Percentiles rank a stretch among this genome's conserved stretches.
Conservation (phyloP, 129 eudicot genomes). For the Kitagawia praeruptora region DNA sequence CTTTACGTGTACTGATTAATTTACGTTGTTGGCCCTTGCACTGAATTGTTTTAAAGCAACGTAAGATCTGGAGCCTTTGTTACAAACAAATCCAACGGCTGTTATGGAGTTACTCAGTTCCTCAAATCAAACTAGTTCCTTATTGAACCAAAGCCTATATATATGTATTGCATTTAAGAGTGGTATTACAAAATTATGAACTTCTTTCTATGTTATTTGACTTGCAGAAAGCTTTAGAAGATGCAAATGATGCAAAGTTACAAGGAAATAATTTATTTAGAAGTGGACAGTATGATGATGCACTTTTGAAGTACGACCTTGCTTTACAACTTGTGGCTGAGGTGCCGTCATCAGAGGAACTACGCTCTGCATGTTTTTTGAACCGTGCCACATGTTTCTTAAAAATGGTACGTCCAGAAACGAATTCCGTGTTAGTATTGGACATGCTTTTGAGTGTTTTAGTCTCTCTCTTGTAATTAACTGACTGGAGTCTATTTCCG, state of each 20-base stretch:
- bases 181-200: not conserved
- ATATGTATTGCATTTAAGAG: not conserved
- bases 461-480: not conserved
- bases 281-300: constrained; percentile 71
- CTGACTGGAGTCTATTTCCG: not conserved
- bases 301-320: constrained; percentile 60
- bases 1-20: no score
- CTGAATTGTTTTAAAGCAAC: no score
- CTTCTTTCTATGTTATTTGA: constrained; percentile 8
- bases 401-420: constrained; percentile 46
- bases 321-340: constrained; percentile 75
- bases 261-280: constrained; percentile 80
- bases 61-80: no score
- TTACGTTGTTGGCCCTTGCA: no score
- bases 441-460: not conserved
- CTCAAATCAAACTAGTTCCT: no score
- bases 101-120: no score
- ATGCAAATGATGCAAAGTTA: constrained; percentile 65
- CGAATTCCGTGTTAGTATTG: not conserved
- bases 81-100: no score
- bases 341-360: constrained; percentile 44
- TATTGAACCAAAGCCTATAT: no score
- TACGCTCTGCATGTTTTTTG: constrained; percentile 72
- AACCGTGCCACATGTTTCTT: constrained; percentile 75
- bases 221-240: constrained; percentile 55